A percentile compares a stretch with the other conserved stretches of the same genome.
Conservation (phyloP, 257 asterid species). For the Hygrophila difformis region DNA sequence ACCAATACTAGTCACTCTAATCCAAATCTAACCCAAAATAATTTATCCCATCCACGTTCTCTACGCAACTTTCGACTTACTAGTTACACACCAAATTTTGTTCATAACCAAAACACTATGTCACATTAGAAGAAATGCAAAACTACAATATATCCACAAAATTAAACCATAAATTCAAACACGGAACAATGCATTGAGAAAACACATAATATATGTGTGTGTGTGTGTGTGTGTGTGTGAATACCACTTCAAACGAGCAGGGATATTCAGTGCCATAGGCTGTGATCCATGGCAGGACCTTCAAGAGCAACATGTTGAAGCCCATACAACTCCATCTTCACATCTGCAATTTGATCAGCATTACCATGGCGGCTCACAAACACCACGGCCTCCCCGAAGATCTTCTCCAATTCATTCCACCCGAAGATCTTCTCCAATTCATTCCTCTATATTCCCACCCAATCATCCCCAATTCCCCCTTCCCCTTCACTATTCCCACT, state of each 20-base stretch:
- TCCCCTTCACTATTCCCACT: slow-evolving; percentile 7
- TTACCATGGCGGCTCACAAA: slow-evolving; percentile 32
- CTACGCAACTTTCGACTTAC: no score
- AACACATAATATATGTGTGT: no score
- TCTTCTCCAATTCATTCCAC: no score
- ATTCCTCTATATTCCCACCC: slow-evolving; percentile 74
- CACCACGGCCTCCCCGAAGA: slow-evolving; percentile 52
- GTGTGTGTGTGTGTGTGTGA: neutral
- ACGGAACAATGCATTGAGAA: neutral
- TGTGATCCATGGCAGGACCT: slow-evolving; percentile 44
- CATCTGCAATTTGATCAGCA: slow-evolving; percentile 23
- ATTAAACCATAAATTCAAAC: no score
- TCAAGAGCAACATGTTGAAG: slow-evolving; percentile 54
- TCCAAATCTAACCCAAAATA: no score
- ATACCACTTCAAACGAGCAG: slow-evolving; percentile 69
- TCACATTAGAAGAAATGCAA: no score
- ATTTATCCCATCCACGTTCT: no score
- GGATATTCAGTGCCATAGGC: slow-evolving; percentile 48
- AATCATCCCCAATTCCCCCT: slow-evolving; percentile 35
- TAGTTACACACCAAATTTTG: no score
- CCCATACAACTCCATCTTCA: slow-evolving; percentile 36
- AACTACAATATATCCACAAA: no score
- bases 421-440: no score
- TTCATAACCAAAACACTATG: no score
- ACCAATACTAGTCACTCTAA: no score